phyloP scores from a whole-genome alignment of 225 moss, liverwort and hornwort genomes.

The Lunularia cruciata region DNA sequence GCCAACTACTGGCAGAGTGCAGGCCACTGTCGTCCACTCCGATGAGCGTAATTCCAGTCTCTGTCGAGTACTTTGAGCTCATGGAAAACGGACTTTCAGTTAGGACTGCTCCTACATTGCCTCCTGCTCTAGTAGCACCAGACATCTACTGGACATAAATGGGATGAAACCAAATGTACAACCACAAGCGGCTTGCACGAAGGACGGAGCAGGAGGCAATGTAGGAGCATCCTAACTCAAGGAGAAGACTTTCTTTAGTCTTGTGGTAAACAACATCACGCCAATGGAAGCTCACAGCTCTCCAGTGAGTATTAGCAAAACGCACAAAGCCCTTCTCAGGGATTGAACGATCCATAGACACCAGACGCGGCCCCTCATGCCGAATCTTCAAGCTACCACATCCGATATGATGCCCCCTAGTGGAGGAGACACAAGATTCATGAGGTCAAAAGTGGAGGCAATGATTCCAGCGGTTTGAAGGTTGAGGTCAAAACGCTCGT shows the following conservation, averaged over 20 bases:
- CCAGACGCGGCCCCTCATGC: constrained; percentile 87
- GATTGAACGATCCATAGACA: constrained; percentile 51
- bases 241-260: too few species aligned
- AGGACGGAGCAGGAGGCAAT: too few species aligned
- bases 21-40: constrained; percentile 55
- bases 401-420: constrained; percentile 62
- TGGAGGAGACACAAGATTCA: constrained; percentile 71
- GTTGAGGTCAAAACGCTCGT: constrained; percentile 61
- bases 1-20: constrained; percentile 28
- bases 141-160: constrained; percentile 68
- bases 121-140: constrained; percentile 69
- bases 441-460: constrained; percentile 57
- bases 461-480: constrained; percentile 62
- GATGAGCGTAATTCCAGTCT: constrained; percentile 62
- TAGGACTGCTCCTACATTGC: constrained; percentile 60
- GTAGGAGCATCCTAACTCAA: too few species aligned
- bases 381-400: constrained; percentile 27
- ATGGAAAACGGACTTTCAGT: constrained; percentile 63
- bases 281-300: constrained; percentile 29
- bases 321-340: constrained; percentile 54
- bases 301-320: constrained; percentile 38
- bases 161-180: constrained; percentile 75
- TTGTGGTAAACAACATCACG: constrained; percentile 58
- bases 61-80: constrained; percentile 36
- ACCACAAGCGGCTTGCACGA: constrained; percentile 70